Evolutionary conservation across 768 basidiomycete species (phyloP).

Genomic region (Auricularia sp.): DNA sequence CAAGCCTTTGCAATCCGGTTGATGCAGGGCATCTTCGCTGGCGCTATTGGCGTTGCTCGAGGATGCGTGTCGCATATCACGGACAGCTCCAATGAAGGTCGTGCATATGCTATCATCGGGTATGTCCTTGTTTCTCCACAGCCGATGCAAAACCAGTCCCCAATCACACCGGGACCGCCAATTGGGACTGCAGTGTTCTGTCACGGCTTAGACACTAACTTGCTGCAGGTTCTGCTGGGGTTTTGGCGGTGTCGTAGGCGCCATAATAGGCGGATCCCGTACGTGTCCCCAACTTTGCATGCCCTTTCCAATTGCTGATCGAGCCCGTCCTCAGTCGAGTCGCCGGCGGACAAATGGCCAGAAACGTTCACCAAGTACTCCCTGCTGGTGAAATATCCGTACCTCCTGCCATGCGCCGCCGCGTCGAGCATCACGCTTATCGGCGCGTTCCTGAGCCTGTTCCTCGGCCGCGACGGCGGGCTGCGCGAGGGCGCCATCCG

Average conservation of each 20-base stretch:
- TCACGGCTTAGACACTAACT: constrained; percentile 1
- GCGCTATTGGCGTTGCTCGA: constrained; percentile 90
- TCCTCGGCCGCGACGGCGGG: constrained; percentile 86
- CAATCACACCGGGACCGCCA: too few species aligned
- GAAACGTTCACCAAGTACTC: constrained; percentile 50
- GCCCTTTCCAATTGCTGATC: constrained; percentile 7
- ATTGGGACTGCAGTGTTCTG: constrained; percentile 7
- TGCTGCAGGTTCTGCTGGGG: constrained; percentile 80
- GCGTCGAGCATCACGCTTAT: constrained; percentile 67
- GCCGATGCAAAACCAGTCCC: too few species aligned
- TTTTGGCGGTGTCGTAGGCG: constrained; percentile 86
- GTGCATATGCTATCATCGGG: constrained; percentile 92
- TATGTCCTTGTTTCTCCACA: constrained; percentile 14
- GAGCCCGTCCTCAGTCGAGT: constrained; percentile 45
- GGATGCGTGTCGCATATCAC: constrained; percentile 81
- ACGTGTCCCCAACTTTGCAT: constrained; percentile 23
- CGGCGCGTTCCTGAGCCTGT: constrained; percentile 76
- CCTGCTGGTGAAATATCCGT: constrained; percentile 74
- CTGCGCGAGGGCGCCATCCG: constrained; percentile 78
- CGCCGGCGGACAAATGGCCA: constrained; percentile 82
- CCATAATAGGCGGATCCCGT: constrained; percentile 79
- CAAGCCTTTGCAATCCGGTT: constrained; percentile 82
- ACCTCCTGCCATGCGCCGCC: constrained; percentile 76
- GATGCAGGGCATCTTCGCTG: constrained; percentile 84
- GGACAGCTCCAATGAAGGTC: constrained; percentile 83